These are phyloP conservation scores for Neofusicoccum umdonicola DNA, from an alignment of 2,329 filamentous ascomycete genomes.

Conservation along the genomic window DNA sequence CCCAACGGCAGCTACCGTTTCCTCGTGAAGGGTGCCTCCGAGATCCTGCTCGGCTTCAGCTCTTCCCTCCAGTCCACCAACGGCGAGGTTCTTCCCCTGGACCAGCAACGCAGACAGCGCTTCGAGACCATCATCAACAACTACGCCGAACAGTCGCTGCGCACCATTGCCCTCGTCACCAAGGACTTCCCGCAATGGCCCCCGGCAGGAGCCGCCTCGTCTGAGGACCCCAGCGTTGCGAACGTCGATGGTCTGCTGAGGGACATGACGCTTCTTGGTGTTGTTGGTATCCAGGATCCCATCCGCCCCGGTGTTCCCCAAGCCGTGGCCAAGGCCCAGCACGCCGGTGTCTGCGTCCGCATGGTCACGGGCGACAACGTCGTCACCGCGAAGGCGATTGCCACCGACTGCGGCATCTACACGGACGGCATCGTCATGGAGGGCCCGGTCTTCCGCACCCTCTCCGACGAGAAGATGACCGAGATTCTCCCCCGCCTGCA, in stretches of 20 bases:
- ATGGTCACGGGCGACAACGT: conserved; percentile 88
- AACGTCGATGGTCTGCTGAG: background rate
- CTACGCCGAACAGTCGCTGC: conserved; percentile 41
- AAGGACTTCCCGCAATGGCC: conserved; percentile 42
- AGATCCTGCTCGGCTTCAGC: conserved; percentile 47
- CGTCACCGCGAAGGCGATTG: conserved; percentile 75
- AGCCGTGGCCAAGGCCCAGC: conserved; percentile 70
- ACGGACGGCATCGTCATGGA: conserved; percentile 69
- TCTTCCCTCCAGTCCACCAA: conserved; percentile 18
- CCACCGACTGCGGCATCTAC: conserved; percentile 74
- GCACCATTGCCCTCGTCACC: conserved; percentile 43
- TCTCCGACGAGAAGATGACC: conserved; percentile 52
- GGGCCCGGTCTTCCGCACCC: conserved; percentile 72
- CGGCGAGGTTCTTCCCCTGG: background rate
- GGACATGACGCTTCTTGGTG: conserved; percentile 45
- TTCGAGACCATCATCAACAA: conserved; percentile 33
- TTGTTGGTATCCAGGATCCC: conserved; percentile 81
- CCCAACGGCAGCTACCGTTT: conserved; percentile 48
- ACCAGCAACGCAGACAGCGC: conserved; percentile 6
- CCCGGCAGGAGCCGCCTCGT: background rate
- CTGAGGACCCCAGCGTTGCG: background rate
- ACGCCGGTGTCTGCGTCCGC: conserved; percentile 73
- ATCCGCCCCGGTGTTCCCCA: conserved; percentile 72
- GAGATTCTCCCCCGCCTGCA: conserved; percentile 61
- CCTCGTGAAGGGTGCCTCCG: conserved; percentile 57